phyloP scores from a whole-genome alignment of 176 grass and related monocot species.

The Canna indica region DNA sequence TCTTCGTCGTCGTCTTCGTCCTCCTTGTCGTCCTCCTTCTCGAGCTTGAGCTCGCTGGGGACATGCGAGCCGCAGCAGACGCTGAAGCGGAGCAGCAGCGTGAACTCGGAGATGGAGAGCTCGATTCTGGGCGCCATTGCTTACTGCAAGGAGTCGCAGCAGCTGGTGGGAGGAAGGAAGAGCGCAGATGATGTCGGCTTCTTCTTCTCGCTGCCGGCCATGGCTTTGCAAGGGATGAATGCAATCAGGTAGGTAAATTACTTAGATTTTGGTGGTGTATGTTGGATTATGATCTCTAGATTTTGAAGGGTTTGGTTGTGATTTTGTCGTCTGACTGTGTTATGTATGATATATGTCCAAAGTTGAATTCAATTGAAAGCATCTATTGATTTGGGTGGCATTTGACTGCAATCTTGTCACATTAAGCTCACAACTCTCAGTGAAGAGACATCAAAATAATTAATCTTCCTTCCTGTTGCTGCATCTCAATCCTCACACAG shows the following conservation, averaged over 20 bases:
- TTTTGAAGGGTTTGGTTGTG: no score
- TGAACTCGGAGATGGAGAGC: constrained; percentile 48
- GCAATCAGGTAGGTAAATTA: background rate
- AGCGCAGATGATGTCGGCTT: constrained; percentile 54
- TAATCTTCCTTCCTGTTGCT: background rate
- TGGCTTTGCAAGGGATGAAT: constrained; percentile 51
- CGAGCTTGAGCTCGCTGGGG: background rate
- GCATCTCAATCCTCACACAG: background rate
- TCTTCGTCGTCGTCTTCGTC: constrained; percentile 35
- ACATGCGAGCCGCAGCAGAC: background rate
- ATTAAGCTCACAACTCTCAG: no score
- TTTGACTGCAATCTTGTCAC: background rate
- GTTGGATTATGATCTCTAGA: background rate
- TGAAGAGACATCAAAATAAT: no score
- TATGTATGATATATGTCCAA: no score
- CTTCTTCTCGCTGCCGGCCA: constrained; percentile 39
- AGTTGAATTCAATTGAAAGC: no score
- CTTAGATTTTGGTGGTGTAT: background rate
- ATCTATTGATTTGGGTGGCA: background rate
- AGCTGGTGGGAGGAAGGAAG: constrained; percentile 28
- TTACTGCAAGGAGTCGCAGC: constrained; percentile 75
- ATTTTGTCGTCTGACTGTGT: no score
- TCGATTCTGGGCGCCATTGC: constrained; percentile 89
- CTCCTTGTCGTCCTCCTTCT: constrained; percentile 18
- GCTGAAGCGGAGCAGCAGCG: constrained; percentile 68